phyloP scores from a whole-genome alignment of 768 basidiomycete species.

The Lyophyllum decastes region DNA sequence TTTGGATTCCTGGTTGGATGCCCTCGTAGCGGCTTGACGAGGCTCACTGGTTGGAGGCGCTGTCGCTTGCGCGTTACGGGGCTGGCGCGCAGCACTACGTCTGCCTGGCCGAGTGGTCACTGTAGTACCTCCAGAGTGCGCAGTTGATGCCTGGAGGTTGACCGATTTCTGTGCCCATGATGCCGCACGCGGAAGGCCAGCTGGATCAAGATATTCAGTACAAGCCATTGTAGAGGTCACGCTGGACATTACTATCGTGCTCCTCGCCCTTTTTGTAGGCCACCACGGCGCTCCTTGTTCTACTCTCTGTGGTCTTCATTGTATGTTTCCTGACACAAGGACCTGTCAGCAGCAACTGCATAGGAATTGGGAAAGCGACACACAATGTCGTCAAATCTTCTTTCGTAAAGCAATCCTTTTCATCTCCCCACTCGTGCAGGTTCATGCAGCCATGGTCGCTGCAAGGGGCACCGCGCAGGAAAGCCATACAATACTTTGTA shows the following conservation, averaged over 20 bases:
- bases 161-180: constrained; percentile 59
- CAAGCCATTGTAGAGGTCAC: constrained; percentile 2
- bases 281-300: constrained; percentile 47
- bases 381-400: constrained; percentile 94
- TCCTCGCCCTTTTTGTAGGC: constrained; percentile 68
- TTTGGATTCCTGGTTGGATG: constrained; percentile 45
- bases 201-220: constrained; percentile 16
- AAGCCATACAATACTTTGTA: constrained; percentile 96
- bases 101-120: constrained; percentile 38
- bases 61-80: constrained; percentile 37
- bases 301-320: constrained; percentile 84
- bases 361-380: constrained; percentile 21
- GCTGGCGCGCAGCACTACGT: constrained; percentile 49
- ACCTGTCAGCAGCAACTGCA: constrained; percentile 7
- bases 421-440: constrained; percentile 97
- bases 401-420: constrained; percentile 96
- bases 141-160: constrained; percentile 18
- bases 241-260: constrained; percentile 41
- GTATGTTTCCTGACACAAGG: constrained; percentile 74
- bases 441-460: constrained; percentile 91
- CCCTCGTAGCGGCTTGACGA: constrained; percentile 32
- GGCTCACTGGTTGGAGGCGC: constrained; percentile 29
- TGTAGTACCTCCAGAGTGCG: constrained; percentile 19
- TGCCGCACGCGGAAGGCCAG: constrained; percentile 67
- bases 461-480: constrained; percentile 84